Conservation (phyloP, 1,139 yeast species). For the Taphrina communis region DNA sequence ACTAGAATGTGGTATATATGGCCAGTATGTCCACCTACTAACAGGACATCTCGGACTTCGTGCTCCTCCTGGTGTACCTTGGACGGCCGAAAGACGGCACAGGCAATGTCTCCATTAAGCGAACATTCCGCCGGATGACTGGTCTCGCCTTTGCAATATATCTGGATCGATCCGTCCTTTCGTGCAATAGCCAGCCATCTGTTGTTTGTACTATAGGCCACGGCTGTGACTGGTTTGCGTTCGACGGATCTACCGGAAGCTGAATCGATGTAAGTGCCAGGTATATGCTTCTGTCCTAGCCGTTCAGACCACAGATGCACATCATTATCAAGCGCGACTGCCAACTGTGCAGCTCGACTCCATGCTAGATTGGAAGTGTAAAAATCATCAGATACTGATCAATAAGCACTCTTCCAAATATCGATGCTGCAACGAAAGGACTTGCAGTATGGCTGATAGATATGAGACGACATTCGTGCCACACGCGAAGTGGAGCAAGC, state of each 20-base stretch:
- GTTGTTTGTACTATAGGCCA: slow-evolving; percentile 58
- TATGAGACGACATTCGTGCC: background rate
- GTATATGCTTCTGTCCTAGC: slow-evolving; percentile 48
- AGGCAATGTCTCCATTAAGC: slow-evolving; percentile 24
- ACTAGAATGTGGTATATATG: slow-evolving; percentile 17
- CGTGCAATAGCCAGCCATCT: slow-evolving; percentile 66
- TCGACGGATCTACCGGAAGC: background rate
- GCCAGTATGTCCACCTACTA: slow-evolving; percentile 39
- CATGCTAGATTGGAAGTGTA: slow-evolving; percentile 80
- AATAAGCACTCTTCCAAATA: slow-evolving; percentile 48
- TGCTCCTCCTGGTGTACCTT: background rate
- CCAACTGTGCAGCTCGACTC: slow-evolving; percentile 61
- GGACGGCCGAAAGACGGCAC: slow-evolving; percentile 23
- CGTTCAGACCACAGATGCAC: slow-evolving; percentile 71
- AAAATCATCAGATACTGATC: slow-evolving; percentile 76
- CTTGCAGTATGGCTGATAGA: slow-evolving; percentile 6
- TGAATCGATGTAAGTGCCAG: slow-evolving; percentile 43
- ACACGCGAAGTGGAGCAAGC: background rate
- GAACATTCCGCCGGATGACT: background rate
- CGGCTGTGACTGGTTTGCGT: slow-evolving; percentile 57
- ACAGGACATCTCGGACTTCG: slow-evolving; percentile 15
- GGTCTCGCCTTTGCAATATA: slow-evolving; percentile 49
- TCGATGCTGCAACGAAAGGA: background rate
- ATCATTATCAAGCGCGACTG: slow-evolving; percentile 69
- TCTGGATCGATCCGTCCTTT: slow-evolving; percentile 57